phyloP scores from a whole-genome alignment of 2,329 filamentous ascomycete genomes.

The Mycocentrospora acerina region DNA sequence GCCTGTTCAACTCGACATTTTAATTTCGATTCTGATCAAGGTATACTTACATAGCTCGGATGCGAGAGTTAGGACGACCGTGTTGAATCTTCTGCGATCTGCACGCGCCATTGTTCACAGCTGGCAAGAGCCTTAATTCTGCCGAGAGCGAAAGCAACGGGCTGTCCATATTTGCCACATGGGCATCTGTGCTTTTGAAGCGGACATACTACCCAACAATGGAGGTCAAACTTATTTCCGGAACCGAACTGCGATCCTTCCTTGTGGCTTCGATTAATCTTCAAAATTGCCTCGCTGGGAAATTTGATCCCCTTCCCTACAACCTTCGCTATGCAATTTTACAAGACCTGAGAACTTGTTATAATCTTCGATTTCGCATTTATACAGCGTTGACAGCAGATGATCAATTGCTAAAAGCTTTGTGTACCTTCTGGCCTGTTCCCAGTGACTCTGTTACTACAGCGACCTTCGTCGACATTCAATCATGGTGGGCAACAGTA shows the following conservation, averaged over 20 bases:
- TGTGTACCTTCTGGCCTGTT: slow-evolving; percentile 49
- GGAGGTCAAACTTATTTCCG: too few relatives aligned
- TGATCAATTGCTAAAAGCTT: slow-evolving; percentile 35
- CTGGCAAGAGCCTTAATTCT: slow-evolving; percentile 55
- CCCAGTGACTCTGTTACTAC: slow-evolving; percentile 14
- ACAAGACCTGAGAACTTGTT: slow-evolving; percentile 49
- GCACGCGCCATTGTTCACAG: slow-evolving; percentile 48
- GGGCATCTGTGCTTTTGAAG: slow-evolving; percentile 59
- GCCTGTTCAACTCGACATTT: slow-evolving; percentile 57
- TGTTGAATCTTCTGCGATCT: slow-evolving; percentile 39
- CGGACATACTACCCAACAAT: slow-evolving; percentile 50
- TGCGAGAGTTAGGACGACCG: slow-evolving; percentile 6
- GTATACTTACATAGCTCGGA: slow-evolving; percentile 31
- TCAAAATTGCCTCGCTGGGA: slow-evolving; percentile 50
- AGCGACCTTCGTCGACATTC: slow-evolving; percentile 11
- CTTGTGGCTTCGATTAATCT: slow-evolving; percentile 47
- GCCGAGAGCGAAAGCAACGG: slow-evolving; percentile 43
- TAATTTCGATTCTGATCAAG: slow-evolving; percentile 56
- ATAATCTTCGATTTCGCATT: too few relatives aligned
- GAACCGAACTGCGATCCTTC: slow-evolving; percentile 32
- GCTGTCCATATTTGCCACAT: slow-evolving; percentile 52
- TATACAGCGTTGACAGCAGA: too few relatives aligned
- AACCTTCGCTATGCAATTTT: slow-evolving; percentile 45
- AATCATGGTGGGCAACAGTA: slow-evolving; percentile 38
- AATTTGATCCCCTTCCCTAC: slow-evolving; percentile 39